Evolutionary conservation across 2,329 filamentous ascomycete genomes (phyloP).

Genomic region (Neocatenulostroma microsporum): DNA sequence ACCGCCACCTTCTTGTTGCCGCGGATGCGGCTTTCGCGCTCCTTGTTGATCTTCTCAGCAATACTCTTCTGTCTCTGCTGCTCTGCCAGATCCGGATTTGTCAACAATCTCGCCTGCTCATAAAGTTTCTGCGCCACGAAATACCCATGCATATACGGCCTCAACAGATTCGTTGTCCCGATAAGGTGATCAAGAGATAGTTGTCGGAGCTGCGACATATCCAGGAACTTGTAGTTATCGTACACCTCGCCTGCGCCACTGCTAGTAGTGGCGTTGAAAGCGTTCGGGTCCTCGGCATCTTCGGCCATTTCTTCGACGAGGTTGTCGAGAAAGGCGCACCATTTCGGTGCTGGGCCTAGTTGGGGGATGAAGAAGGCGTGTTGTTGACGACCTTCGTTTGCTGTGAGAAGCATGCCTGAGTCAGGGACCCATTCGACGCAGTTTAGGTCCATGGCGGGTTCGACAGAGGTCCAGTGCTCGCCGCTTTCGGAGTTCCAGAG

Average conservation of each 20-base stretch:
- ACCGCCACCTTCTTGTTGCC: constrained; percentile 81
- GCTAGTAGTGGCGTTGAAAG: constrained; percentile 39
- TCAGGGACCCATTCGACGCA: constrained; percentile 87
- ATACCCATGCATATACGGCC: constrained; percentile 98
- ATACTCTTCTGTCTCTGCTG: constrained; percentile 86
- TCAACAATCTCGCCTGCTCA: constrained; percentile 86
- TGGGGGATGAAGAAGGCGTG: constrained; percentile 94
- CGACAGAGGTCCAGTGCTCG: constrained; percentile 88
- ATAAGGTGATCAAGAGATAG: constrained; percentile 84
- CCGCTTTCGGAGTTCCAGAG: constrained; percentile 82
- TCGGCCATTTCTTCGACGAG: constrained; percentile 99
- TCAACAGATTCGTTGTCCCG: constrained; percentile 78
- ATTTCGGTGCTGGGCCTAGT: constrained; percentile 83
- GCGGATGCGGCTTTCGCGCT: constrained; percentile 84
- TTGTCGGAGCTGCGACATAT: constrained; percentile 72
- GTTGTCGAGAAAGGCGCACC: constrained; percentile 96
- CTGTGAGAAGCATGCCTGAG: constrained; percentile 89
- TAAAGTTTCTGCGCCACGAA: constrained; percentile 94
- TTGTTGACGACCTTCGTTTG: constrained; percentile 92
- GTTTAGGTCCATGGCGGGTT: constrained; percentile 90
- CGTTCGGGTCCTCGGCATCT: constrained; percentile 56
- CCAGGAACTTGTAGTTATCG: constrained; percentile 99
- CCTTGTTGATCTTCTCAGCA: constrained; percentile 92
- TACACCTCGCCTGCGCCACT: constrained; percentile 65
- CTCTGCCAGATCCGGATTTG: constrained; percentile 89